Evolutionary conservation across 139 green algal species (phyloP), one percentile per base, ranked within the genome.

Genomic region (Parachlorella kessleri): DNA sequence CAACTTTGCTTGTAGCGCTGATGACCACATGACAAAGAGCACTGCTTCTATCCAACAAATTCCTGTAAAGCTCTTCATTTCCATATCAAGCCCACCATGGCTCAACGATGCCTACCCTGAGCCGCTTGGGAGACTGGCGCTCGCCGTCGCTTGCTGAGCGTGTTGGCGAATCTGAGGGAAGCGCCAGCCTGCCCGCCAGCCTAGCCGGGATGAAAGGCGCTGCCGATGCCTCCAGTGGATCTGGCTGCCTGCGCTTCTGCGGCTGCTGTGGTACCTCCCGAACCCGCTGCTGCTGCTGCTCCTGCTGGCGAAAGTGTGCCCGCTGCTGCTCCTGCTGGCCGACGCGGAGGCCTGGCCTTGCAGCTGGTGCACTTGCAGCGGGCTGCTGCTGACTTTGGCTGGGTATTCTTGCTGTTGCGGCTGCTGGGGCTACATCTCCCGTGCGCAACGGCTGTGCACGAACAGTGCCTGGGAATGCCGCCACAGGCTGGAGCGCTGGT

Each of bases 121-220:
- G n/a, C n/a, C n/a, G n/a, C n/a, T n/a, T n/a, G n/a, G n/a, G n/a
- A n/a, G n/a, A n/a, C n/a, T n/a, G n/a, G n/a, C n/a, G n/a, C n/a
- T n/a, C n/a, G n/a, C n/a, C n/a, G n/a, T n/a, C n/a, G n/a, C n/a
- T n/a, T n/a, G n/a, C n/a, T n/a, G n/a, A n/a, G n/a, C n/a, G n/a
- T n/a, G n/a, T 18, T 59, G 55, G 4, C 30, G 54, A 3, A 14
- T 41, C 66, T 2, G 24, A 26, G 4, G 66, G 26, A 26, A 66
- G 66, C 6, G 66, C 75, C 75, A 81, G 66, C 66, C 75, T 53
- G 65, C 75, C 75, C 18, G 66, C 66, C 32, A 81, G 66, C 48
- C 75, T 37, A 0, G 75, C 39, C 3, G 75, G 75, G 9, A 81
- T 74, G 41, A 35, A 37, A 55, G 28, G 36, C 8, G 37, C 36